These are phyloP conservation scores for Takakia lepidozioides DNA, from an alignment of 225 moss, liverwort and hornwort species.

Conservation along the genomic window DNA sequence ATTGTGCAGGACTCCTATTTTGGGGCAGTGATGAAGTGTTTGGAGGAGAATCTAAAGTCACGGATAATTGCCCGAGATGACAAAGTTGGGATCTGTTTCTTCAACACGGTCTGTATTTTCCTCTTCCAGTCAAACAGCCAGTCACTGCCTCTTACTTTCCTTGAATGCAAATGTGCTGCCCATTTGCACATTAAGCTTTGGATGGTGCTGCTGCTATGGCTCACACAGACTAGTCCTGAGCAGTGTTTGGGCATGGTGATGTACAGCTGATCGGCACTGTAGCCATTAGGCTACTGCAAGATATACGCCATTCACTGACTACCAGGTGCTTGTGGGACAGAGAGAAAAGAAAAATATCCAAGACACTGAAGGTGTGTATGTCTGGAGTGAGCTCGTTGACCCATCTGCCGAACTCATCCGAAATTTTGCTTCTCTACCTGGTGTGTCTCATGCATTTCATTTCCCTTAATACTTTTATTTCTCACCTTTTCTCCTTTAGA, in stretches of 20 bases:
- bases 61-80: slow-evolving; percentile 90
- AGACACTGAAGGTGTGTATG: slow-evolving; percentile 81
- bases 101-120: slow-evolving; percentile 62
- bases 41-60: slow-evolving; percentile 70
- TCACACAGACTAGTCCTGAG: no score
- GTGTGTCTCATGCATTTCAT: slow-evolving; percentile 43
- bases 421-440: slow-evolving; percentile 48
- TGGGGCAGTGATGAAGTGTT: slow-evolving; percentile 59
- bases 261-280: no score
- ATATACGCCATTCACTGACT: no score
- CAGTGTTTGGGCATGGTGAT: no score
- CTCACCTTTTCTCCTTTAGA: no score
- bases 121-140: not conserved
- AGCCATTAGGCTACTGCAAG: no score
- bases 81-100: slow-evolving; percentile 95
- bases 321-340: slow-evolving; percentile 23
- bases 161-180: no score
- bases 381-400: slow-evolving; percentile 77
- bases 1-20: slow-evolving; percentile 60
- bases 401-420: slow-evolving; percentile 81
- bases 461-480: no score
- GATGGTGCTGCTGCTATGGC: no score
- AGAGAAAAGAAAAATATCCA: slow-evolving; percentile 87
- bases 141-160: not conserved
- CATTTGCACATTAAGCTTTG: no score